These are phyloP conservation scores for Suillus plorans DNA, from an alignment of 768 basidiomycete genomes.

Conservation along the genomic window DNA sequence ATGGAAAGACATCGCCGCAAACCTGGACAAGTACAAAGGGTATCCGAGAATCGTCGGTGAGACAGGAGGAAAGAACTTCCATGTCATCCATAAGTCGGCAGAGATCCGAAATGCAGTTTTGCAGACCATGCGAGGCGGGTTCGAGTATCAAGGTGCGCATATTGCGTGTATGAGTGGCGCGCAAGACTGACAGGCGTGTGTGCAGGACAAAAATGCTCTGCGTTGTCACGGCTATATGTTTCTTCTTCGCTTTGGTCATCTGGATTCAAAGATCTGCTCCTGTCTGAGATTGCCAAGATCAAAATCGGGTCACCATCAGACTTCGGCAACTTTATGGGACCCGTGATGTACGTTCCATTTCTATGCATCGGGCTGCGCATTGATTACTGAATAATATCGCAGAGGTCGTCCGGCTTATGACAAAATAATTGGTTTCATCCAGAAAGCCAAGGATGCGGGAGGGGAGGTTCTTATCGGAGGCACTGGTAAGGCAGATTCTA, in stretches of 20 bases:
- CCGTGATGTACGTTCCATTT: constrained; percentile 73
- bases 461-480: constrained; percentile 90
- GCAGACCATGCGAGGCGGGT: constrained; percentile 84
- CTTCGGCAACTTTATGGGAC: constrained; percentile 89
- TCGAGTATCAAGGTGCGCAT: constrained; percentile 87
- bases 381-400: not conserved
- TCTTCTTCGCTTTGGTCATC: constrained; percentile 80
- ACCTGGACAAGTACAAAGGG: constrained; percentile 81
- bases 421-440: constrained; percentile 78
- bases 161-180: not conserved
- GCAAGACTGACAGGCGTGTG: not conserved
- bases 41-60: constrained; percentile 98
- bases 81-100: constrained; percentile 85
- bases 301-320: constrained; percentile 77
- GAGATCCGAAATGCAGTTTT: constrained; percentile 88
- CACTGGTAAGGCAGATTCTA: constrained; percentile 45
- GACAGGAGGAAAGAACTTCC: constrained; percentile 99
- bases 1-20: constrained; percentile 93
- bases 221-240: constrained; percentile 88
- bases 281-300: constrained; percentile 79
- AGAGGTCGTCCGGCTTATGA: constrained; percentile 89
- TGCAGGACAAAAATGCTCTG: constrained; percentile 93
- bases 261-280: constrained; percentile 82
- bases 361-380: not conserved
- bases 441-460: constrained; percentile 86